Base-by-base conservation (phyloP, 352 stramenopile genomes). In the Globisporangium polare region DNA sequence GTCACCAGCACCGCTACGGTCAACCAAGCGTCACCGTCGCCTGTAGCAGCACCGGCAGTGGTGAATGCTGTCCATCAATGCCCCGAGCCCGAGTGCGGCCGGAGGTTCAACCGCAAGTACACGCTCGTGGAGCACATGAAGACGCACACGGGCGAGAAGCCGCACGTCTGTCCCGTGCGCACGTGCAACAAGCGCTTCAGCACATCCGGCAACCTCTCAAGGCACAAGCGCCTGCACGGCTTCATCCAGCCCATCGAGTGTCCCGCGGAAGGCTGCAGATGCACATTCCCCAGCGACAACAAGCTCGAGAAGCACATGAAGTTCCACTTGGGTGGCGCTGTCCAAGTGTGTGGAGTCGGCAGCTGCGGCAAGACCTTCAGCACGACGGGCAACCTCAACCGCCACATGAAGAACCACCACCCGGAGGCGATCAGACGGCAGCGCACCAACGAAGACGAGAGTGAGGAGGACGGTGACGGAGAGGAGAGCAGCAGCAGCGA, bases 311-410 rank as follows among this genome's bases (percentile, higher is more conserved):
- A 78, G 27, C 78, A 88, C 58, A 67, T 85, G 71, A 80, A 79
- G 54, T 73, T 77, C 35, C 77, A 86, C 37, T 62, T 67, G 2
- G 77, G 77, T 18, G 60, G 62, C 47, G 59, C 73, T 2, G 72
- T 77, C 13, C 29, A 55, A 10, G 50, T 55, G 1, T 55, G 50
- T 27, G 26, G 20, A n/a, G 50, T 42, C 2, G 50, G 18, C 17
- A 55, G 50, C 18, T 86, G 75, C 47, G 77, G 75, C 57, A 86
- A 86, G 55, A 83, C 75, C n/a, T 86, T 86, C 59, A 86, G 71
- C 42, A 83, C 77, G 0, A 78, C 68, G 42, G 77, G 77, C 37
- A 88, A 86, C 52, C 72, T 86, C 4, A 82, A 78, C 31, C 72
- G 77, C 24, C 77, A 86, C 60, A 41, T 42, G 50, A 55, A 42